These are phyloP conservation scores for Crithidia bombi DNA, from an alignment of 208 protist genomes.

Conservation along the genomic window DNA sequence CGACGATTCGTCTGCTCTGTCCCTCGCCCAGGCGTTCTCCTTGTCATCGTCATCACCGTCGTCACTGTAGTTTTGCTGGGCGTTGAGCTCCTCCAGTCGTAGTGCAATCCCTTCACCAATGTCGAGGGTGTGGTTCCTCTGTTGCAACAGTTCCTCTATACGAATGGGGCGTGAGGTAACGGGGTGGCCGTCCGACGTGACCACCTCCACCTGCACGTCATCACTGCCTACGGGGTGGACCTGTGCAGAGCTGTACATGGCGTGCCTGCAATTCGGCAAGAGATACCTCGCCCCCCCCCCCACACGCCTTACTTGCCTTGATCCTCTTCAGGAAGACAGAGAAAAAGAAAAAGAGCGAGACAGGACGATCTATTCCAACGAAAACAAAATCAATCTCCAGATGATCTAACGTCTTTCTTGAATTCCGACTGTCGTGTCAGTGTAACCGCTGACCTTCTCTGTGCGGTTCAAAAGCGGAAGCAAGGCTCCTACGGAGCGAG, in stretches of 20 bases:
- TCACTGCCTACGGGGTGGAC: slow-evolving; percentile 12
- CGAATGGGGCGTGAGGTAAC: slow-evolving; percentile 65
- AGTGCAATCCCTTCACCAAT: slow-evolving; percentile 70
- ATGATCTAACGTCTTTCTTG: too few species aligned
- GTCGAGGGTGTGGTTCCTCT: slow-evolving; percentile 49
- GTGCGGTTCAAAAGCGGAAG: too few species aligned
- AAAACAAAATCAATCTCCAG: too few species aligned
- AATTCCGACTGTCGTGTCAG: too few species aligned
- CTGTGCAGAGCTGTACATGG: background rate
- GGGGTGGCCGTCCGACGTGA: slow-evolving; percentile 52
- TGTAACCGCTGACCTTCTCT: too few species aligned
- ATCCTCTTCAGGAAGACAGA: too few species aligned
- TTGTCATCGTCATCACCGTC: slow-evolving; percentile 43
- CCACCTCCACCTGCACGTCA: slow-evolving; percentile 73
- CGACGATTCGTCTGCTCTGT: background rate
- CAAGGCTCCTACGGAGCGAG: too few species aligned
- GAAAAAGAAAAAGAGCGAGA: too few species aligned
- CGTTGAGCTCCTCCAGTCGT: slow-evolving; percentile 71
- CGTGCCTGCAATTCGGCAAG: background rate
- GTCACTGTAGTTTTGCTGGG: slow-evolving; percentile 41
- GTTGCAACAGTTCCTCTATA: slow-evolving; percentile 70
- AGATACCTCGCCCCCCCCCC: too few species aligned
- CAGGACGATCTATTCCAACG: too few species aligned
- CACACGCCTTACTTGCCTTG: too few species aligned
- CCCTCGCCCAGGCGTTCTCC: background rate